These are phyloP conservation scores for Mucor saturninus DNA, from an alignment of 371 early-diverging fungal genomes.

Conservation along the genomic window DNA sequence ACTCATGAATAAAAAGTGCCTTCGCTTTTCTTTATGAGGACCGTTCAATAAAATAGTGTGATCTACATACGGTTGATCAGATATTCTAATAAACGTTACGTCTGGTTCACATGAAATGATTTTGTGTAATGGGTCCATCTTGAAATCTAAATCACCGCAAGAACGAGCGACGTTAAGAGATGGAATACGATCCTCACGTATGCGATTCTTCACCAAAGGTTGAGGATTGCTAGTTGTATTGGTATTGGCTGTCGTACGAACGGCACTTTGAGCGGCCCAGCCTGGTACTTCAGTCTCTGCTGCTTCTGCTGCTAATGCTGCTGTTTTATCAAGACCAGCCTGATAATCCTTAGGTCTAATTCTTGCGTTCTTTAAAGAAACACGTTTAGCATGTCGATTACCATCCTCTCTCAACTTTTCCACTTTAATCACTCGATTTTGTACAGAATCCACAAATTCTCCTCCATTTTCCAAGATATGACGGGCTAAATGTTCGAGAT, in stretches of 20 bases:
- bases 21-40: conserved; percentile 36
- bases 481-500: conserved; percentile 65
- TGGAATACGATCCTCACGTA: conserved; percentile 51
- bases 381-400: conserved; percentile 56
- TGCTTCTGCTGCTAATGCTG: neutral
- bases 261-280: conserved; percentile 41
- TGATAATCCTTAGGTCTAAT: conserved; percentile 55
- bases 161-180: conserved; percentile 68
- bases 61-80: conserved; percentile 30
- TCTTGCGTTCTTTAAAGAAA: conserved; percentile 63
- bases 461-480: conserved; percentile 69
- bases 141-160: conserved; percentile 70
- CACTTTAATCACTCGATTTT: conserved; percentile 65
- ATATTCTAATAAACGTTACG: conserved; percentile 58
- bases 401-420: conserved; percentile 57
- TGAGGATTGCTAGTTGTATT: conserved; percentile 3
- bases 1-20: conserved; percentile 56
- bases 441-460: conserved; percentile 68
- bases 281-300: neutral
- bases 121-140: conserved; percentile 57
- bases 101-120: conserved; percentile 67
- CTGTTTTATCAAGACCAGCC: conserved; percentile 18
- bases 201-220: conserved; percentile 34
- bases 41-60: conserved; percentile 32
- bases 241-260: conserved; percentile 30